Evolutionary conservation across 148 eudicot genomes (phyloP).

Genomic region (Simmondsia chinensis): DNA sequence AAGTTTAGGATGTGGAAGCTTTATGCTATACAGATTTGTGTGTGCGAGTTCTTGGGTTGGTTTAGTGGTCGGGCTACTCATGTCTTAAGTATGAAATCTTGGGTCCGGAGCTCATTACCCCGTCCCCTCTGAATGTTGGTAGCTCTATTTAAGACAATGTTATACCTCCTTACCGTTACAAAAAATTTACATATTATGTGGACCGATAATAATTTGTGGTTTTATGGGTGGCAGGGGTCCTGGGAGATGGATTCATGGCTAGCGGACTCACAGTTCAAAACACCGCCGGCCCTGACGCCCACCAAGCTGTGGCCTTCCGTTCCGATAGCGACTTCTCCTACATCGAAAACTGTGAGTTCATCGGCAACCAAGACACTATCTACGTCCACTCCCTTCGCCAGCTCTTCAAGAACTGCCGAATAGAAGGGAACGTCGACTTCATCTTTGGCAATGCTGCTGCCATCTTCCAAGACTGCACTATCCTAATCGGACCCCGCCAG

Average conservation of each 20-base stretch:
- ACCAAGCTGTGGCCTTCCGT: slow-evolving; percentile 30
- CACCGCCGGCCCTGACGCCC: slow-evolving; percentile 33
- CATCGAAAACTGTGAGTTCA: slow-evolving; percentile 20
- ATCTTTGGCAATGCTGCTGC: slow-evolving; percentile 32
- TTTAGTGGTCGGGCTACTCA: no score
- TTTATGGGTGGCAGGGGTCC: no score
- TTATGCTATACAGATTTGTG: no score
- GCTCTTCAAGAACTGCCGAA: slow-evolving; percentile 17
- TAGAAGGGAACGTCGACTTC: slow-evolving; percentile 31
- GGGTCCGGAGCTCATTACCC: no score
- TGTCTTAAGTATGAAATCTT: no score
- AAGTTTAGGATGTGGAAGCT: no score
- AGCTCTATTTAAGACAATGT: no score
- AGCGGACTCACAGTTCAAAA: slow-evolving; percentile 20
- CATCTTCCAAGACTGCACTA: slow-evolving; percentile 28
- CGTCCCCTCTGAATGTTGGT: no score
- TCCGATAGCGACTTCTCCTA: slow-evolving; percentile 26
- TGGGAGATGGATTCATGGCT: slow-evolving; percentile 32
- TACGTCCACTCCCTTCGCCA: slow-evolving; percentile 25
- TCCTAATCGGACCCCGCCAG: slow-evolving; percentile 22
- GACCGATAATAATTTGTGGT: neutral
- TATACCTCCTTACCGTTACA: neutral
- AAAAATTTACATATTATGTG: neutral
- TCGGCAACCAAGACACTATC: slow-evolving; percentile 26
- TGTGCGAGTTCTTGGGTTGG: no score